These are phyloP conservation scores for Tetrahymena thermophila DNA, from an alignment of 73 alveolate genomes.

Conservation along the genomic window DNA sequence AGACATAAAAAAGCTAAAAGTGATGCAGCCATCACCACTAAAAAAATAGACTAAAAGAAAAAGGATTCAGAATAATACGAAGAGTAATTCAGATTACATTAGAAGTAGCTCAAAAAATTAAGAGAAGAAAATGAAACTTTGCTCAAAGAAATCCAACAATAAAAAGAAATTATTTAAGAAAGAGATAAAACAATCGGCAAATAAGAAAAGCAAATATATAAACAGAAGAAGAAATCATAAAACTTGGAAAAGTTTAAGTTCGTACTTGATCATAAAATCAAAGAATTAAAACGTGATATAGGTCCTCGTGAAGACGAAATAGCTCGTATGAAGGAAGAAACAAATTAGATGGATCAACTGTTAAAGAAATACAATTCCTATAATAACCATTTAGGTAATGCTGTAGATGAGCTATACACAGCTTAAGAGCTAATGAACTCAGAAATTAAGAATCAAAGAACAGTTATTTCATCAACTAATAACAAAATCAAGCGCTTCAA, in stretches of 20 bases:
- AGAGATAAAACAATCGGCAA: constrained; percentile 92
- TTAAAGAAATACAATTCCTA: constrained; percentile 76
- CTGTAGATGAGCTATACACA: constrained; percentile 78
- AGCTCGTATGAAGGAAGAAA: constrained; percentile 83
- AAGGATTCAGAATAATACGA: constrained; percentile 51
- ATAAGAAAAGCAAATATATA: constrained; percentile 85
- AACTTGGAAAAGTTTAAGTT: constrained; percentile 95
- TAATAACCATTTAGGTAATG: constrained; percentile 68
- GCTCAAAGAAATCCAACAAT: constrained; percentile 56
- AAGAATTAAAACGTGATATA: constrained; percentile 93
- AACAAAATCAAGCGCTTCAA: constrained; percentile 41
- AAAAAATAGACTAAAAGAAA: constrained; percentile 54
- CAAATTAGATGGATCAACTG: constrained; percentile 93
- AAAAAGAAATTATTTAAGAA: constrained; percentile 81
- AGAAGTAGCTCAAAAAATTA: constrained; percentile 55
- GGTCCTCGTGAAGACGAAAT: constrained; percentile 97
- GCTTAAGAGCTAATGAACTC: constrained; percentile 70
- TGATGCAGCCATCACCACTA: constrained; percentile 55
- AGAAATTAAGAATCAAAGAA: constrained; percentile 59
- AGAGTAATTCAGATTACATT: constrained; percentile 54
- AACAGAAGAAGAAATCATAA: constrained; percentile 89
- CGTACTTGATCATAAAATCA: constrained; percentile 94
- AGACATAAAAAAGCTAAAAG: constrained; percentile 69
- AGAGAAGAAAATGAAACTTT: constrained; percentile 43
- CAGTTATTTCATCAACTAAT: constrained; percentile 49